Base-by-base conservation (phyloP, 257 asterid species). In the Solanum sejunctum region DNA sequence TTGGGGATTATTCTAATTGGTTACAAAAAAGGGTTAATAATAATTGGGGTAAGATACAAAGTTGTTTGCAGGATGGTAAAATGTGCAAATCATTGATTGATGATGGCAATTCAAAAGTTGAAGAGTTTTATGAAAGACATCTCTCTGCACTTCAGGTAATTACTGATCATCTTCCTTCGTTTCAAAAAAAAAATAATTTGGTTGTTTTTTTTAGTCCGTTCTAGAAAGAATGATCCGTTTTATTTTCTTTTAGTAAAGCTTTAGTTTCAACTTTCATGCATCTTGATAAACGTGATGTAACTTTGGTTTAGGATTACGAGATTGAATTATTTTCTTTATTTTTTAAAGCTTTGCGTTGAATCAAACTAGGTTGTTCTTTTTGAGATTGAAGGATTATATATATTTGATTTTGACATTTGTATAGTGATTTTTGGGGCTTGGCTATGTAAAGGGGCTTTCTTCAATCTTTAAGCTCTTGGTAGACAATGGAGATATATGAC, bases 1-100 rank as follows among this genome's bases (percentile, higher is more conserved):
- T 96, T 54, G 97, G 97, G 12, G 94, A 94, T 83, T 96, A 94
- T 64, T 93, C 97, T 0, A 89, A 89, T 64, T 96, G 99, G 99
- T 77, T 96, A 91, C 98, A 92, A 92, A 93, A 89, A 39, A 91
- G 97, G 77, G 99, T 94, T 7, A 89, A 87, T 69, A 84, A 60
- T 47, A 26, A 96, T 57, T 96, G 99, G 99, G 75, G 32, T 1
- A 93, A 84, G 85, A 91, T 96, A 57, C 78, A 87, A 86, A 93
- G 97, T 36, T 96, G 99, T 78, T 88, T 96, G 88, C 88, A 79
- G 66, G 98, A 92, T 64, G 84, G 94, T 55, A 91, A 91, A 86
- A 82, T 95, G 70, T 96, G 99, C 88, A 84, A 90, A 92, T 89
- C 83, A 85, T 89, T 96, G 81, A 55, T 88, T 80, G 86, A 91